phyloP scores from a whole-genome alignment of 2,329 filamentous ascomycete genomes.

The Trichoderma simmonsii region DNA sequence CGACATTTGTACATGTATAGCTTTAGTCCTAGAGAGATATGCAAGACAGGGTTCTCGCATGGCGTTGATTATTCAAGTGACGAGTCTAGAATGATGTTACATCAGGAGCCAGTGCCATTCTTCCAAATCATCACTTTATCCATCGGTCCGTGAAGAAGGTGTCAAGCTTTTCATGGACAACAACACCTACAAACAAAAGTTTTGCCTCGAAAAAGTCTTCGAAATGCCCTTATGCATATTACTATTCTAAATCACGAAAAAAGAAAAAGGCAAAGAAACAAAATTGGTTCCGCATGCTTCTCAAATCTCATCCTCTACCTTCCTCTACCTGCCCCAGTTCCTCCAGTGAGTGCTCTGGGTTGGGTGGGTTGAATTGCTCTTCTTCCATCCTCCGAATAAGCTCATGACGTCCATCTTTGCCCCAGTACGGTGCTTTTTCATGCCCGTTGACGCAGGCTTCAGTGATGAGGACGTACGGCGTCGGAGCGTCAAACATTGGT shows the following conservation, averaged over 20 bases:
- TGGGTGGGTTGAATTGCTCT: conserved; percentile 46
- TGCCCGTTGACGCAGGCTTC: conserved; percentile 63
- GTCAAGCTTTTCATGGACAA: neutral
- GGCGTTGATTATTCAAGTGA: conserved; percentile 28
- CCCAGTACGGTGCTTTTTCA: conserved; percentile 61
- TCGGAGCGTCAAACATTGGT: conserved; percentile 78
- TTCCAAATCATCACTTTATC: neutral
- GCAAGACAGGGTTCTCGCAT: conserved; percentile 31
- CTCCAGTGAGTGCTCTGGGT: conserved; percentile 36
- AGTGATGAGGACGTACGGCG: conserved; percentile 71
- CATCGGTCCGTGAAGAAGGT: neutral
- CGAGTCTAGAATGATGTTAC: conserved; percentile 43
- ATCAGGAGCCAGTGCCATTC: neutral
- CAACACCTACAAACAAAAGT: neutral
- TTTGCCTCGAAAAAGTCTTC: neutral
- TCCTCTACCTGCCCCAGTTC: conserved; percentile 45
- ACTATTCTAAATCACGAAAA: neutral
- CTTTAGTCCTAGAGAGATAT: conserved; percentile 31
- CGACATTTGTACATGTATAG: conserved; percentile 35
- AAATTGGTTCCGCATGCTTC: neutral
- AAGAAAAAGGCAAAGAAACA: no score
- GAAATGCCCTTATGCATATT: neutral
- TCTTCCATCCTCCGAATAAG: conserved; percentile 65
- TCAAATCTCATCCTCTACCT: conserved; percentile 40
- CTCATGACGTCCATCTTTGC: conserved; percentile 67